Evolutionary conservation across 306 rosid species (phyloP), one percentile per base, ranked within the genome.

Genomic region (Inga oerstediana): DNA sequence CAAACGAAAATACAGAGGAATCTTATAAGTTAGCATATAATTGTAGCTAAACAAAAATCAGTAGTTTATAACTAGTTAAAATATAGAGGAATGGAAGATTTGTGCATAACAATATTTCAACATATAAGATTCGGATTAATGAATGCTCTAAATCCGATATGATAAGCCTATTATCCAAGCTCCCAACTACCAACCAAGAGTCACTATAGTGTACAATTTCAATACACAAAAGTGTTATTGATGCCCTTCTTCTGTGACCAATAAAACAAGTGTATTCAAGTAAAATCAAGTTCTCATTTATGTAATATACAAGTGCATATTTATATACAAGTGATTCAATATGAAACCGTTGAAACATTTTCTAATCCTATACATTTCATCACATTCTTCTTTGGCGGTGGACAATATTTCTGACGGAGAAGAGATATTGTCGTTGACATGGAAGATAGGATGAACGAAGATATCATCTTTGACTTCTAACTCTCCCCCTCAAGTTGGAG

Each of bases 101-200:
- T 43, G 35, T 35, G 45, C 41, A 78, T 70, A 68, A 79, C 51
- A 49, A 75, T 80, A 82, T 45, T 41, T 71, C 13, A 83, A 84
- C 88, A 74, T 94, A 90, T 4, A 78, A 90, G 74, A 83, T 78
- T 69, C 97, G 94, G 49, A 93, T 80, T 16, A 74, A 52, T 1
- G 94, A 90, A 79, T 90, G 93, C 82, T 88, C 94, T 79, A 96
- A 44, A 83, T 96, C 98, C 99, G 97, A 92, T 68, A 96, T 88
- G 59, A 87, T 48, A 66, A 96, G 89, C 82, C 86, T 92, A 16
- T 77, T 48, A 87, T 96, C 99, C 98, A 96, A 82, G 79, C 97
- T 65, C 62, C 99, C 99, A 73, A 92, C 84, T 56, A 93, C 97
- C 20, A 90, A 97, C 99, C 97, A 94, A 16, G 88, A 82, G 78